Evolutionary conservation across 2,329 filamentous ascomycete genomes (phyloP), one percentile per base, ranked within the genome.

Genomic region (Penicillium freii): DNA sequence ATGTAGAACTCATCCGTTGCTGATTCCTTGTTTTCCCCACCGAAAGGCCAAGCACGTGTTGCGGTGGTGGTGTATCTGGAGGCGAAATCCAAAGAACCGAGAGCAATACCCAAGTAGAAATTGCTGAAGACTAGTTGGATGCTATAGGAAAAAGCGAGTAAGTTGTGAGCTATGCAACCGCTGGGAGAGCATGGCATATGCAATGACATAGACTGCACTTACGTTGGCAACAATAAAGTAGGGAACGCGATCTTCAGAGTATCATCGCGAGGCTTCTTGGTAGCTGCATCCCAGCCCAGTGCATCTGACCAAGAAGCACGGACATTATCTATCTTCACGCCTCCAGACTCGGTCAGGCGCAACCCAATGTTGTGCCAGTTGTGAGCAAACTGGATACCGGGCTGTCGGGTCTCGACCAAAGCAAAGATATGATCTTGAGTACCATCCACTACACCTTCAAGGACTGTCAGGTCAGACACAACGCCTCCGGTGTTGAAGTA

Each of bases 401-500:
- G 70, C 66, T 88, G 85, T 0, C 76, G 68, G 0, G 85, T 87
- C 5, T 78, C 77, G 1, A 85, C 84, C 23, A 87, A 71, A 3
- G 85, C 82, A 65, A 87, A 88, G 56, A 88, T 84, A 64, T 88
- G 85, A 52, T 85, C 76, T 5, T 80, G 76, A 0, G 84, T 86
- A 19, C 78, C 81, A 6, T 83, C 79, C n/a, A 81, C 74, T 0
- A 84, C 81, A 21, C 86, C 86, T 64, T 89, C 86, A 0, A 89
- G 78, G 0, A 88, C 84, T 0, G 85, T 87, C 21, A 88, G 72
- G 57, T 89, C 86, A 0, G 84, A 87, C 2, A 89, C 78, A 0
- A 87, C 85, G 27, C 85, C 86, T 0, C 86, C 86, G 0, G 86
- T 89, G 66, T 86, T 88, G 77, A 88, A 88, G 71, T 82, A 78